Conservation (phyloP, 1,284 basidiomycete genomes). For the Trichosporon coremiiforme region DNA sequence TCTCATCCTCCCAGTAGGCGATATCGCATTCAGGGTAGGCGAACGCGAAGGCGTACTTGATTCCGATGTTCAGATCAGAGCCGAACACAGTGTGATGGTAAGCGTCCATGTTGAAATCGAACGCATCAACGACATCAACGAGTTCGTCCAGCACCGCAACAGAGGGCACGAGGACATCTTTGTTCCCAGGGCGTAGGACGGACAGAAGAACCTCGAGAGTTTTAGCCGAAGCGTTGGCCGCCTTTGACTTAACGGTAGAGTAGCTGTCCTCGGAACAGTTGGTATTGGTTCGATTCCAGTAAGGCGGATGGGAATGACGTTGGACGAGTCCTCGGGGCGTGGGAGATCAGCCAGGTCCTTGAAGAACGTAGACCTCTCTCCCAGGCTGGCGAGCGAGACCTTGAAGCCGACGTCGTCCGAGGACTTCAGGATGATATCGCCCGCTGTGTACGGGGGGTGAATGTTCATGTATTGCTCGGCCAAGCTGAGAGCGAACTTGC, state of each 20-base stretch:
- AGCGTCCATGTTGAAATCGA: neutral
- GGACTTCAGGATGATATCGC: constrained; percentile 5
- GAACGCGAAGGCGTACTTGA: neutral
- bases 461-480: constrained; percentile 7
- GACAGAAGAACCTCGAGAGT: neutral
- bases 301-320: neutral
- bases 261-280: too few relatives aligned
- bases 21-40: neutral
- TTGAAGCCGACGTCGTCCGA: neutral
- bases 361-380: constrained; percentile 3
- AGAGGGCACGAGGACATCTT: neutral
- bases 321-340: neutral
- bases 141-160: neutral
- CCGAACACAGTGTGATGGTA: neutral
- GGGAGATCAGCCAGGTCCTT: constrained; percentile 8
- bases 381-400: neutral
- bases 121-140: neutral
- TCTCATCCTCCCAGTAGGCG: neutral
- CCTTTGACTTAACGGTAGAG: too few relatives aligned
- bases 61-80: neutral
- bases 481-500: neutral
- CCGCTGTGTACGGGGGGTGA: neutral
- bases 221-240: neutral
- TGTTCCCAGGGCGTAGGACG: neutral
- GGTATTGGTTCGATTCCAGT: too few relatives aligned